Evolutionary conservation across 1,139 yeast species (phyloP).

Genomic region (Hyphopichia buzzinii): DNA sequence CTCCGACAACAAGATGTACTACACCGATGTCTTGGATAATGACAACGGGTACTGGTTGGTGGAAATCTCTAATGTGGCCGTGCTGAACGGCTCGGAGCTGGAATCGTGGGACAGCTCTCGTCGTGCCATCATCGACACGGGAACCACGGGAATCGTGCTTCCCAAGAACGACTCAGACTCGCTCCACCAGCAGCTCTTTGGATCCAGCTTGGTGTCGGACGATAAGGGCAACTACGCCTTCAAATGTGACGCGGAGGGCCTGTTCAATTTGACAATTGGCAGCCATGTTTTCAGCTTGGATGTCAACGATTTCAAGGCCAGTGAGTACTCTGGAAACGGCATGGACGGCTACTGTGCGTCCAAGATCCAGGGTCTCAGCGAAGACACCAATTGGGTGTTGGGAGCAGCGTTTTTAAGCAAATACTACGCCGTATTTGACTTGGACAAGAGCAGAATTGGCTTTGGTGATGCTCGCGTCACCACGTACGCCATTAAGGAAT

Average conservation of each 20-base stretch:
- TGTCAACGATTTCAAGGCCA: conserved; percentile 48
- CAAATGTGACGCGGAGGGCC: conserved; percentile 40
- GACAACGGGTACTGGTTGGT: conserved; percentile 53
- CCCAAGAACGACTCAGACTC: conserved; percentile 55
- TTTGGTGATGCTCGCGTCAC: conserved; percentile 21
- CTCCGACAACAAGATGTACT: conserved; percentile 23
- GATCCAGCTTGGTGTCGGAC: conserved; percentile 50
- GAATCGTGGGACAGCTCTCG: conserved; percentile 19
- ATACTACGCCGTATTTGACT: conserved; percentile 60
- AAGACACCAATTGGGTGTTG: conserved; percentile 42
- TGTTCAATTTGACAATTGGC: conserved; percentile 32
- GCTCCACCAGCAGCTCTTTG: conserved; percentile 46
- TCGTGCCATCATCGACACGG: conserved; percentile 60
- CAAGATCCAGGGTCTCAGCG: conserved; percentile 55
- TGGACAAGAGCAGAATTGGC: conserved; percentile 49
- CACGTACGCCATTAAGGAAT: conserved; percentile 3
- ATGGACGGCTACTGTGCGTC: conserved; percentile 60
- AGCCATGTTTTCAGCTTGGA: conserved; percentile 45
- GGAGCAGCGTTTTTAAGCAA: conserved; percentile 62
- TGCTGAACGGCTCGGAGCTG: conserved; percentile 21
- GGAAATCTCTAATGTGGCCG: conserved; percentile 33
- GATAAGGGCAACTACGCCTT: conserved; percentile 58
- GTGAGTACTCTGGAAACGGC: conserved; percentile 33
- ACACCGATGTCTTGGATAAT: conserved; percentile 38
- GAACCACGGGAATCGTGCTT: conserved; percentile 61